Evolutionary conservation across 441 rosid species (phyloP), one percentile per base, ranked within the genome.

Genomic region (Breynia disticha): DNA sequence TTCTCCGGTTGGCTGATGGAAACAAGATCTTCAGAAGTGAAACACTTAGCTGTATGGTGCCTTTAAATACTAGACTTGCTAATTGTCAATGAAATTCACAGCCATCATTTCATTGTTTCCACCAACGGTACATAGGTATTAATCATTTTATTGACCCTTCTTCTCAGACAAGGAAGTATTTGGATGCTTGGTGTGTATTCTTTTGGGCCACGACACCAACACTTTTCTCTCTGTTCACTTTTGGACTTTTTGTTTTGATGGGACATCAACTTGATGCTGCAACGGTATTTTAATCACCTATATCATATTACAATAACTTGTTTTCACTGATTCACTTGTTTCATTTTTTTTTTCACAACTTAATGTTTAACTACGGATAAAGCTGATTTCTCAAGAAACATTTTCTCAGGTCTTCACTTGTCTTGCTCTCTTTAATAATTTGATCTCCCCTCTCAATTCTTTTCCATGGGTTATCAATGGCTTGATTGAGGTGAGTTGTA

Each of bases 161-260:
- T 74, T 62, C 37, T 54, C 59, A 91, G 97, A 84, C 98, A 18
- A 68, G 97, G 60, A 91, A 91, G 71, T 86, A 88, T 67, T 72
- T 91, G 82, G 98, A 91, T 77, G 98, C 97, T 8, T 91, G 97
- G 98, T 86, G 98, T 71, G 97, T 91, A 48, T 91, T 91, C 83
- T 91, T 91, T 68, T 91, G 97, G 97, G 98, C 97, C 24, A 82
- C 95, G 60, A 91, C 97, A 62, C 97, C 97, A 57, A 79, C 91
- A 57, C 95, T 91, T 63, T 88, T 82, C 72, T 91, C 97, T 57
- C 67, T 91, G 48, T 82, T 64, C 72, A 88, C 97, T 22, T 91
- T 91, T 73, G 97, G 97, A 57, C 87, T 88, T 61, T 82, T 63
- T 69, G 66, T 86, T 20, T 66, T 91, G 70, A 79, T 86, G 98